These are phyloP conservation scores for Nasturtium officinale DNA, from an alignment of 345 rosid genomes.

Conservation along the genomic window DNA sequence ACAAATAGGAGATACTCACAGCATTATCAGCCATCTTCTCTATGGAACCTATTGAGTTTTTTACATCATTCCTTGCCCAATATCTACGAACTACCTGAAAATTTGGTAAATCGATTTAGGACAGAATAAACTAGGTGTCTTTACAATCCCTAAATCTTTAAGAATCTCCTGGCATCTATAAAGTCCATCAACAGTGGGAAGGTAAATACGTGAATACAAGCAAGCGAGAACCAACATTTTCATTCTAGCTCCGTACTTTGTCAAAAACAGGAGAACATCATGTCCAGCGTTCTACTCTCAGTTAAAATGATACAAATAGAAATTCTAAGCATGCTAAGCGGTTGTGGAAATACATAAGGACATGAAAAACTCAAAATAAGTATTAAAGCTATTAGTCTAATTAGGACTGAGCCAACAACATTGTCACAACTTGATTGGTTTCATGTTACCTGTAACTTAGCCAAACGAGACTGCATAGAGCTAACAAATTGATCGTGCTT, in stretches of 20 bases:
- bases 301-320: conserved; percentile 11
- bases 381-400: neutral
- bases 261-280: conserved; percentile 16
- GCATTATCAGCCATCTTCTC: conserved; percentile 95
- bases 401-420: conserved; percentile 6
- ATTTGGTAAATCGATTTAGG: conserved; percentile 36
- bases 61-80: conserved; percentile 89
- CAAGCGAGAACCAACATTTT: neutral
- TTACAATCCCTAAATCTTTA: conserved; percentile 14
- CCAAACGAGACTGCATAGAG: conserved; percentile 91
- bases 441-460: conserved; percentile 83
- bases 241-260: conserved; percentile 6
- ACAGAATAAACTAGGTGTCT: neutral
- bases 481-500: conserved; percentile 78
- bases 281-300: neutral
- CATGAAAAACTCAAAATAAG: neutral
- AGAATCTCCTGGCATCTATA: conserved; percentile 40
- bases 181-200: neutral
- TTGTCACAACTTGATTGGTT: conserved; percentile 23
- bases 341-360: conserved; percentile 30
- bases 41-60: conserved; percentile 70
- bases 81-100: conserved; percentile 77
- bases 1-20: conserved; percentile 51
- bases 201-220: neutral
- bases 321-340: neutral